Base-by-base conservation (phyloP, 2,329 filamentous ascomycete genomes). In the Alternaria rosae region DNA sequence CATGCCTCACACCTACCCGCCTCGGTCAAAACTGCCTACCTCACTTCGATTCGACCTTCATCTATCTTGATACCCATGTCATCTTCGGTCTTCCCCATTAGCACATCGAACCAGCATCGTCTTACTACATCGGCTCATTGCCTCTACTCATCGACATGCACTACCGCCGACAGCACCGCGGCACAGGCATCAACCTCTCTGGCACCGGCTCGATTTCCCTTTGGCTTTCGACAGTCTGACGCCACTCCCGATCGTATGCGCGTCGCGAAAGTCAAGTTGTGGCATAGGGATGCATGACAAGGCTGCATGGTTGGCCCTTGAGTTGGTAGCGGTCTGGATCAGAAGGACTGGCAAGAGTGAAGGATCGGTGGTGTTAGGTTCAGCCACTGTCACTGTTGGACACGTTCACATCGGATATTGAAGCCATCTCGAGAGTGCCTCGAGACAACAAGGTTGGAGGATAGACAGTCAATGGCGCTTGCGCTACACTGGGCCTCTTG, bases 401-500 rank as follows among this genome's bases (percentile, higher is more conserved):
- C 54, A 57, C 15, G 30, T 23, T n/a, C 30, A 35, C 54, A 42
- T 42, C 30, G n/a, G 23, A 15, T 3, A 9, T 12, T 50, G 32
- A 15, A 21, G n/a, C 44, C 21, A 50, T 30, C 32, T 55, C n/a
- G 54, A 57, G 8, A 26, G 10, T 35, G 23, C 13, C 25, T 43
- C 17, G 47, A 50, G 28, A 38, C 54, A 51, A 38, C 44, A 57
- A 51, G 48, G 59, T 59, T 48, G 62, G 62, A 65, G 59, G 59
- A 65, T 6, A 65, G 56, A 62, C 26, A 38, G 57, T 60, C 57
- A 48, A 59, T 59, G 57, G 43, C 11, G 32, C 57, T 45, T 44
- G 57, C 48, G 50, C 57, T 52, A 61, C 41, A 65, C 42, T 32
- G 53, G 62, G 59, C 59, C 59, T 65, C 47, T 50, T 50, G 47